Base-by-base conservation (phyloP, 768 basidiomycete species). In the Polyporus arcularius region DNA sequence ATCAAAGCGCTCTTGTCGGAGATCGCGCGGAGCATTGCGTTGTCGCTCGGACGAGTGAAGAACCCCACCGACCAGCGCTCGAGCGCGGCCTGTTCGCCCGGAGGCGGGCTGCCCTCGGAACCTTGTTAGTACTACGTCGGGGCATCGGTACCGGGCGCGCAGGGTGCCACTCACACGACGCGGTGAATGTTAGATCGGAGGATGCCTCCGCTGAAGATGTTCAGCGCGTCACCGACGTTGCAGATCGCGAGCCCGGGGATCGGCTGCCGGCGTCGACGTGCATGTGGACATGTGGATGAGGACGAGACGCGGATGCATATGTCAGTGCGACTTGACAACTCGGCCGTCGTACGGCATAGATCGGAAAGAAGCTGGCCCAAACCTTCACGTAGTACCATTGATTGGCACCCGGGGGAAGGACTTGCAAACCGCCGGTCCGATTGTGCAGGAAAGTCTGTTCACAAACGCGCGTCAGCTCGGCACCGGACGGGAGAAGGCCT, bases 311-410 rank as follows among this genome's bases (percentile, higher is more conserved):
- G 10, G 31, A n/a, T 6, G 30, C 4, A 38, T 4, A 50, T 61
- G 10, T 53, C 35, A 35, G 35, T 35, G 35, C 35, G 6, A 35
- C 6, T 7, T 35, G 35, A 35, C 11, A 11, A 35, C 35, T 35
- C 11, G 35, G 35, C 35, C 35, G 35, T 35, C 35, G 35, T 35
- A 35, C 35, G 35, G 35, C 35, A 35, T 35, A 35, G 35, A 6
- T 6, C 35, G 11, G 35, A 35, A 7, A 6, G 35, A 35, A 35
- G 35, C 35, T 35, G 35, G 7, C 35, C 35, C 35, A 26, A 11
- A 82, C 87, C 79, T 82, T 83, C 64, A 90, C 76, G 63, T 88
- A 90, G 67, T 83, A 82, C 89, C 89, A 90, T 21, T 79, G 70
- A 18, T 84, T 81, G 5, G 79, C 67, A 14, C 84, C 86, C 0